A percentile compares a stretch with the other conserved stretches of the same genome.
phyloP scores from a whole-genome alignment of 2,329 filamentous ascomycete genomes.

The Davidsoniella australis region DNA sequence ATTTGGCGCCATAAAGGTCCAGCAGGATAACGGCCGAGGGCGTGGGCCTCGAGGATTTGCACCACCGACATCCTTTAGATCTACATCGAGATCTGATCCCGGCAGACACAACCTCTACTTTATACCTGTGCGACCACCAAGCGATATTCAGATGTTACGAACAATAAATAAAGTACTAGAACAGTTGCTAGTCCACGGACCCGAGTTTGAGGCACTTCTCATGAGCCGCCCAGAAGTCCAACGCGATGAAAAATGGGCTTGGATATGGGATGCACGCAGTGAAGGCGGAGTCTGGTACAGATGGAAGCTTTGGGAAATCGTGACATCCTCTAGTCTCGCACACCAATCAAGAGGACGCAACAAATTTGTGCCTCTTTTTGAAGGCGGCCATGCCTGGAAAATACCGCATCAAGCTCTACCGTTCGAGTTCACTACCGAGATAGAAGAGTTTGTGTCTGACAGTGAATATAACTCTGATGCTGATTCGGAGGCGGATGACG shows the following conservation, averaged over 20 bases:
- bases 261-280: conserved; percentile 76
- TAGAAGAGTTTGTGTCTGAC: conserved; percentile 70
- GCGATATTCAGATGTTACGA: conserved; percentile 60
- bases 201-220: conserved; percentile 78
- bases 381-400: conserved; percentile 62
- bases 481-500: conserved; percentile 59
- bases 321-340: conserved; percentile 32
- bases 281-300: conserved; percentile 77
- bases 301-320: conserved; percentile 74
- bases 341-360: not conserved
- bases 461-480: conserved; percentile 57
- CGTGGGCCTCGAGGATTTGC: conserved; percentile 42
- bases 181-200: conserved; percentile 57
- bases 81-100: conserved; percentile 15
- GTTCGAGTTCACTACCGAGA: conserved; percentile 61
- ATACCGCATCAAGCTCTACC: conserved; percentile 50
- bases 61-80: conserved; percentile 47
- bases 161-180: conserved; percentile 84
- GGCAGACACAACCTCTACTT: conserved; percentile 36
- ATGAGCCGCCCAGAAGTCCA: conserved; percentile 79
- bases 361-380: conserved; percentile 51
- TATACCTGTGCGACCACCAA: conserved; percentile 58
- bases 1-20: conserved; percentile 58
- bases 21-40: conserved; percentile 15
- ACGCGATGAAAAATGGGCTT: conserved; percentile 77